Base-by-base conservation (phyloP, 1,284 basidiomycete genomes). In the Vanrija sp. region DNA sequence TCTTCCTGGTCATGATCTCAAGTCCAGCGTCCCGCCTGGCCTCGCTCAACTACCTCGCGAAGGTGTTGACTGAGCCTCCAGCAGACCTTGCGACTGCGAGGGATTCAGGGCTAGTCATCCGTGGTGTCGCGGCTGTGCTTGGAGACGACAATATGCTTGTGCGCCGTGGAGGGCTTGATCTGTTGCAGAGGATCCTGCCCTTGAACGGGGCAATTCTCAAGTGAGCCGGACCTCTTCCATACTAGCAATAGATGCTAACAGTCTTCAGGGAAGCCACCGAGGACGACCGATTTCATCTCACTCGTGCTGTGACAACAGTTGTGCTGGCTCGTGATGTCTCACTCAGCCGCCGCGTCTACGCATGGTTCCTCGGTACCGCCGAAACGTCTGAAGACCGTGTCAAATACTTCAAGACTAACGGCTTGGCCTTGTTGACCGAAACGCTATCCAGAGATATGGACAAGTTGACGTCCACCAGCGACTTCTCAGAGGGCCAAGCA, bases 1-100 rank as follows among this genome's bases (percentile, higher is more conserved):
- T 98, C 40, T 98, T 94, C 89, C 82, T 98, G 23, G 84, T 91
- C 49, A 88, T 98, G 81, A 82, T 98, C 54, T 94, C 92, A 0
- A 87, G 88, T n/a, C 87, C 93, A 0, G 82, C 85, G 7, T 87
- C 89, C 14, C 85, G 96, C 39, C 87, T 90, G 18, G 87, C 92
- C 0, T 86, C 93, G 0, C 80, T 98, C 40, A 95, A 91, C 73
- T 93, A 90, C 71, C 83, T 98, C 16, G 81, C 86, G 9, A 83
- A 90, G 19, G 82, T 91, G 29, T 74, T 98, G 65, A 88, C 90
- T 6, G 47, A 68, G 52, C 51, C 69, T 0, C 59, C 65, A 3
- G 60, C 63, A 9, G 49, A 55, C 5, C 21, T 55, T 7, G 54
- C 55, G 1, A 38, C 43, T 0, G 89, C 88, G 1, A 82, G 85